A percentile compares a stretch with the other conserved stretches of the same genome.
phyloP scores from a whole-genome alignment of 805 yeast species.

The Candida nonsorbophila region DNA sequence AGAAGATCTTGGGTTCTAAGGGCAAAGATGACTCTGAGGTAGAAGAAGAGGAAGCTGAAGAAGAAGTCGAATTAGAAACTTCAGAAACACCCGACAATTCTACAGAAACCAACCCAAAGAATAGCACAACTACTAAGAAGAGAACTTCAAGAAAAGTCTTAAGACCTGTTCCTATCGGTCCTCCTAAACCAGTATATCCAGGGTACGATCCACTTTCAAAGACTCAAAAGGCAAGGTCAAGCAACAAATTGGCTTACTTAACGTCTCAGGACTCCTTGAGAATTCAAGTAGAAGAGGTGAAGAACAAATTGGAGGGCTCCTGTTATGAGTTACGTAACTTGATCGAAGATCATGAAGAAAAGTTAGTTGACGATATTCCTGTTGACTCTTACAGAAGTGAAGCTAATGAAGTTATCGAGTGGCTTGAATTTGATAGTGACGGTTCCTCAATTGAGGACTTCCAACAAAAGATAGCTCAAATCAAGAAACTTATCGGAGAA shows the following conservation, averaged over 20 bases:
- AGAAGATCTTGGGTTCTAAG: slow-evolving; percentile 18
- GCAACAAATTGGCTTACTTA: slow-evolving; percentile 45
- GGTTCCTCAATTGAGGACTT: slow-evolving; percentile 32
- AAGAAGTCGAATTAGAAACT: slow-evolving; percentile 5
- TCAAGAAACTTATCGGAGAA: slow-evolving; percentile 13
- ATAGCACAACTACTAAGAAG: slow-evolving; percentile 17
- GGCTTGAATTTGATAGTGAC: slow-evolving; percentile 74
- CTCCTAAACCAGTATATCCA: slow-evolving; percentile 45
- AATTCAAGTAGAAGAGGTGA: slow-evolving; percentile 47
- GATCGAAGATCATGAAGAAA: slow-evolving; percentile 49
- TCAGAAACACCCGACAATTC: slow-evolving; percentile 11
- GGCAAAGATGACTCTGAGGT: slow-evolving; percentile 16
- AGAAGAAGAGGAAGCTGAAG: slow-evolving; percentile 9
- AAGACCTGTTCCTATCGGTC: slow-evolving; percentile 18
- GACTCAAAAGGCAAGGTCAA: slow-evolving; percentile 40
- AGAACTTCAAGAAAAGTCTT: slow-evolving; percentile 11
- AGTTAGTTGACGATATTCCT: slow-evolving; percentile 21
- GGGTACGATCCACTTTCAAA: slow-evolving; percentile 24
- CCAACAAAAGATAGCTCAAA: slow-evolving; percentile 15
- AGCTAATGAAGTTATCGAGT: slow-evolving; percentile 54
- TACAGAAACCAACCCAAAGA: slow-evolving; percentile 11
- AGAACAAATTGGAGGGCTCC: slow-evolving; percentile 68
- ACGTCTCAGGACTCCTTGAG: slow-evolving; percentile 54
- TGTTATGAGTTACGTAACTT: slow-evolving; percentile 63
- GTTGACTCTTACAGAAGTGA: slow-evolving; percentile 12